Evolutionary conservation across 2,329 filamentous ascomycete genomes (phyloP).

Genomic region (Fusarium liriodendri): DNA sequence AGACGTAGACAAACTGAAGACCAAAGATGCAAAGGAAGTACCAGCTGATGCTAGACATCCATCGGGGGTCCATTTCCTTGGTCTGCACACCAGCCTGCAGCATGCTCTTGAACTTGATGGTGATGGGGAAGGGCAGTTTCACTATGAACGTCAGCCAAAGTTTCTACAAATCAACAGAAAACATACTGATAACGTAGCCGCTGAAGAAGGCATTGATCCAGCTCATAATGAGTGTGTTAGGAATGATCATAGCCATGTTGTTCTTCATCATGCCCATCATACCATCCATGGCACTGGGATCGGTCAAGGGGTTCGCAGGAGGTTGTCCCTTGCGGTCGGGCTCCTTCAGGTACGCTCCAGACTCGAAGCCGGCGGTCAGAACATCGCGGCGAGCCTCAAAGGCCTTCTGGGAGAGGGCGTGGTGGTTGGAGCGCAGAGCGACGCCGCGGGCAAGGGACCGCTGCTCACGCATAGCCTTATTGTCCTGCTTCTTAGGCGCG

Average conservation of each 20-base stretch:
- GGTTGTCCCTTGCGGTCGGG: constrained; percentile 88
- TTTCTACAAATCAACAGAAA: rapidly evolving
- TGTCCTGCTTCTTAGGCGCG: constrained; percentile 83
- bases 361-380: constrained; percentile 84
- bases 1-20: constrained; percentile 96
- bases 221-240: constrained; percentile 98
- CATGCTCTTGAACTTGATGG: constrained; percentile 99
- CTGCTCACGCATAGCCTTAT: constrained; percentile 85
- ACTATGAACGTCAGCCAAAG: constrained; percentile 62
- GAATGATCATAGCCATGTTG: constrained; percentile 99
- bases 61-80: constrained; percentile 94
- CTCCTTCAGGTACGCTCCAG: constrained; percentile 88
- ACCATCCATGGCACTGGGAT: constrained; percentile 96
- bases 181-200: constrained; percentile 92
- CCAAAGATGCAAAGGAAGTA: constrained; percentile 99
- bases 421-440: constrained; percentile 84
- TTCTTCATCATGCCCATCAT: constrained; percentile 99
- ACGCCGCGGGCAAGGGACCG: constrained; percentile 86
- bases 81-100: constrained; percentile 96
- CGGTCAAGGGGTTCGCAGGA: constrained; percentile 92
- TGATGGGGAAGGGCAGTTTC: constrained; percentile 97
- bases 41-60: constrained; percentile 99
- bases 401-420: constrained; percentile 79
- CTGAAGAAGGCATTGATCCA: constrained; percentile 99
- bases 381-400: constrained; percentile 86